Base-by-base conservation (phyloP, 2,329 filamentous ascomycete species). In the Pyrenophora seminiperda region DNA sequence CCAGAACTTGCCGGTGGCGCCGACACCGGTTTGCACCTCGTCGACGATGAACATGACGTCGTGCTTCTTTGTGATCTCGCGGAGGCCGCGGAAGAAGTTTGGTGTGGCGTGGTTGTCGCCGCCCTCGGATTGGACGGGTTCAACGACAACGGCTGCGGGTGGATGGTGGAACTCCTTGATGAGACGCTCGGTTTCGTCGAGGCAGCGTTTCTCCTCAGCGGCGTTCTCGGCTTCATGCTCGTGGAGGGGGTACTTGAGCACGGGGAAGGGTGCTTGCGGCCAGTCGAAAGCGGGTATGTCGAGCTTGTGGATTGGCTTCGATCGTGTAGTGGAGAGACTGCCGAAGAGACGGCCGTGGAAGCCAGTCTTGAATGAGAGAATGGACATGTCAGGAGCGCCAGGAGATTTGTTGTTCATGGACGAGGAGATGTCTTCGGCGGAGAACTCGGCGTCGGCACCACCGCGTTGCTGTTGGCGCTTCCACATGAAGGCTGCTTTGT, bases 401-500 rank as follows among this genome's bases (percentile, higher is more conserved):
- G 91, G 91, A 5, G 81, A 81, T 68, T 90, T 75, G 79, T 96
- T 96, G 73, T 83, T 79, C 91, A 96, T 96, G 66, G 84, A 80
- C 7, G 84, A 86, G 38, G 78, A 71, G 53, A 92, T 79, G 75
- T 96, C 92, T 66, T 89, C 84, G 43, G 85, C 76, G 27, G 88
- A 89, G 78, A 96, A 96, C 50, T 93, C 89, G 47, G 87, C 88
- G 30, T 87, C 74, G 37, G 84, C 79, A 6, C 90, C 90, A 60
- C 91, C 91, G 54, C 92, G 89, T 76, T 94, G 84, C 57, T 85
- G 81, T 74, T 91, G 89, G 40, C 89, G 86, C 68, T 88, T 87
- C 82, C 88, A 95, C 87, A 96, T 96, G 78, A 96, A 96, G 41
- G 92, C 91, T 7, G 91, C 91, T 79, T 96, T 96, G 83, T 91